Base-by-base conservation (phyloP, 2,329 filamentous ascomycete species). In the Neonectria neomacrospora region DNA sequence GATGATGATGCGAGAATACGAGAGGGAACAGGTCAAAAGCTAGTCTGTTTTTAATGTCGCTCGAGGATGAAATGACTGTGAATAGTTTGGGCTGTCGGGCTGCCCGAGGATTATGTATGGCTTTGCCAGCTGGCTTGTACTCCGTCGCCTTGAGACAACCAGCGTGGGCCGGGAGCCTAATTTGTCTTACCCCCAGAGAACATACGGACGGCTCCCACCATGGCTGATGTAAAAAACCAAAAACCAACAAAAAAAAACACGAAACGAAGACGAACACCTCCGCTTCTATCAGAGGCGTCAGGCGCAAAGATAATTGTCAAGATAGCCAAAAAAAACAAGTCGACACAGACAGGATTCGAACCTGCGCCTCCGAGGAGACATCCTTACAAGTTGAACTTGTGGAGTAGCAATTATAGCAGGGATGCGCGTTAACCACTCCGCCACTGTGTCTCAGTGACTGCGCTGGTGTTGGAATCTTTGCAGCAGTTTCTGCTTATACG, bases 1-100 rank as follows among this genome's bases (percentile, higher is more conserved):
- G 65, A 59, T 55, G 51, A 65, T 67, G 56, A 65, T 65, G 63
- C 65, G 65, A 55, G n/a, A 61, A 61, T 48, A 63, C 55, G 58
- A 61, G 54, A 39, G 16, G 5, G 39, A 28, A 47, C 44, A 34
- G 12, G 12, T 23, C 42, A 61, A 45, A 62, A 22, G n/a, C 51
- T 48, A 47, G 20, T 57, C 50, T 47, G 10, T 47, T 64, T 58
- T 30, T 16, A 16, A 61, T 12, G 32, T 2, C 3, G 5, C n/a
- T 37, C 34, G 5, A 37, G 51, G 50, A 45, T 30, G 53, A 45
- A 1, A 45, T 42, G 45, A 14, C 41, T 14, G 58, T 58, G 57
- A 54, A 30, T 22, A 28, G 34, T 37, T 34, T 37, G 34, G 34
- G 34, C 34, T 14, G 34, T 37, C 34, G 34, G 47, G 47, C 42